Evolutionary conservation across 805 yeast species (phyloP), one percentile per base, ranked within the genome.

Genomic region (Lipomyces starkeyi): DNA sequence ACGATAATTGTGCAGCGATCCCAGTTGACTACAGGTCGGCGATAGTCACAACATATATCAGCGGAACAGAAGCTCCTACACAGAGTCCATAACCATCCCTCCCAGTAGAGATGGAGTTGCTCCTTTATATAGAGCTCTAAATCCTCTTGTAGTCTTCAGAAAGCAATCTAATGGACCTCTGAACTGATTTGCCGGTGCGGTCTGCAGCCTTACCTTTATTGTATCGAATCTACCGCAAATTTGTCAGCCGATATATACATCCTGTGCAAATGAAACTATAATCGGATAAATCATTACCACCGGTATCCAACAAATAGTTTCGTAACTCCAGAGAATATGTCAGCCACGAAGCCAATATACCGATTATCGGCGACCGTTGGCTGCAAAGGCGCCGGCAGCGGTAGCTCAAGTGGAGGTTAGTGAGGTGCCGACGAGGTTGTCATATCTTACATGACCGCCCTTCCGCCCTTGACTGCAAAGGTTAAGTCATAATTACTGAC

Each of bases 91-190:
- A 70, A 90, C 78, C 73, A 93, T 91, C 97, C 97, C 93, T 0
- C 97, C 98, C 25, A 91, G 86, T 71, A 93, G 82, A 0, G 97
- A 97, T 3, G 98, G 97, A 0, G 97, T 91, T 72, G 93, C 91
- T 0, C 98, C 98, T 73, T 92, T 87, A 76, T 91, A 93, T 29
- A 29, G 64, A 93, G 85, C 0, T 97, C 98, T 47, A 88, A 70
- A 2, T 97, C 97, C 76, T 80, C 32, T 81, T 32, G 90, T 75
- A 0, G 97, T 93, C 75, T 90, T 87, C 74, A 82, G 73, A 3
- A 91, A 87, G 78, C 97, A 91, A 76, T 93, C 97, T 74, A 90
- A 75, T 0, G 97, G 95, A 2, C 97, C 97, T 63, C 82, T 87
- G 81, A 91, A 91, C 61, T 88, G 81, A 0, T 88, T 87, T 0